Base-by-base conservation (phyloP, 2,329 filamentous ascomycete species). In the Fusarium sp. region DNA sequence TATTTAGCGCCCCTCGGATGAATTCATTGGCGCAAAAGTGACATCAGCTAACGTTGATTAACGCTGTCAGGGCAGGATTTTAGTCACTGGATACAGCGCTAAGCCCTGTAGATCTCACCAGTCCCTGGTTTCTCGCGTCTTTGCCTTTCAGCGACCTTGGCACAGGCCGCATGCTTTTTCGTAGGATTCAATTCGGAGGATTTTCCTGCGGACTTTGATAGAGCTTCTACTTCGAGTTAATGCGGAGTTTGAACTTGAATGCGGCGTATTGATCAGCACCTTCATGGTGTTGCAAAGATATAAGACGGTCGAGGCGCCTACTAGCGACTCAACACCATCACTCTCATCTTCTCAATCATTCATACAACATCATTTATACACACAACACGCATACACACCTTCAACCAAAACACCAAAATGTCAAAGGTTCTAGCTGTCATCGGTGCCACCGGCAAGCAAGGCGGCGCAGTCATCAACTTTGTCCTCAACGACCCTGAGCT, bases 381-480 rank as follows among this genome's bases (percentile, higher is more conserved):
- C 9, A 20, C 0, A 21, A 44, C 16, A 42, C 10, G 6, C 6
- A 23, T 9, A 24, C n/a, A 12, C n/a, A n/a, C n/a, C n/a, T 9
- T n/a, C 18, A 8, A 29, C 16, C 24, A 20, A 20, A 29, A 5
- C 20, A 7, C 16, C 20, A 49, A 62, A 26, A 79, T 79, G 76
- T 58, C 70, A 39, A 79, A 81, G 38, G 66, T 80, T 31, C 75
- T 85, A 33, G 80, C 78, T 26, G 78, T 87, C 24, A 85, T 86
- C 50, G 85, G 85, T 11, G 84, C 84, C 23, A 87, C 85, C 1
- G 84, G 85, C 61, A 80, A 84, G 35, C 85, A 87, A 73, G 85
- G 85, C 20, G 77, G 83, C 13, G 84, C 83, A 11, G 78, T 86
- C 11, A 77, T 86, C 56, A 74, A 81, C 47, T 74, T 78, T 26